Evolutionary conservation across 805 yeast species (phyloP), one percentile per base, ranked within the genome.

Genomic region (Kodamaea laetipori): DNA sequence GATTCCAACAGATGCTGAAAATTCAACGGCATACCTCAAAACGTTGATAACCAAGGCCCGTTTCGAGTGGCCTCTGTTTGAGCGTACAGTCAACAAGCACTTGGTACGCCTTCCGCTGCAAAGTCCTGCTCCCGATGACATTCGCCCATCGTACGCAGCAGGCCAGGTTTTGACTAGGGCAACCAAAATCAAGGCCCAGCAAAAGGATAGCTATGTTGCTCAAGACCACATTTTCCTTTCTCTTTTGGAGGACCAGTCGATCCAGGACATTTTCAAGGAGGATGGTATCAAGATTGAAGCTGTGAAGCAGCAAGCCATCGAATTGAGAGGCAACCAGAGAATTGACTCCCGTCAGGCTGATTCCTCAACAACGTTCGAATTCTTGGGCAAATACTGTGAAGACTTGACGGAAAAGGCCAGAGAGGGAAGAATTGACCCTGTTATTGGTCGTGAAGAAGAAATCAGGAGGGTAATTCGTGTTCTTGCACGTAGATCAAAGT

Each of bases 401-500:
- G 97, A 94, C 64, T 78, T 94, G 74, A 94, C 99, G 1, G 95
- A 88, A 56, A 82, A 81, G 63, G 99, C 99, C 8, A 76, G 95
- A 52, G 83, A 86, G 60, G 99, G 99, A 60, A 89, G 87, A 63
- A 81, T 94, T 46, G 99, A 94, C 66, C 99, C 99, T 3, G 99
- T 94, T 34, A 94, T 94, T 61, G 99, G 99, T 44, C 86, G 99
- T 71, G 99, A 94, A 65, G 99, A 94, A 67, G 99, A 94, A 70
- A 94, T 94, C 53, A 80, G 98, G 69, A 78, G 97, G 53, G 88
- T 96, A 24, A 92, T 94, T 47, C 80, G 98, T 49, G 96, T 94
- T 3, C 75, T 94, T 48, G 90, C 99, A n/a, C 84, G 99, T 71
- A 82, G 99, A 70, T 87, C 96, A 32, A 94, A 94, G 69, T 90